Evolutionary conservation across 352 stramenopile genomes (phyloP), one percentile per base, ranked within the genome.

Genomic region (Phytophthora foliorum): DNA sequence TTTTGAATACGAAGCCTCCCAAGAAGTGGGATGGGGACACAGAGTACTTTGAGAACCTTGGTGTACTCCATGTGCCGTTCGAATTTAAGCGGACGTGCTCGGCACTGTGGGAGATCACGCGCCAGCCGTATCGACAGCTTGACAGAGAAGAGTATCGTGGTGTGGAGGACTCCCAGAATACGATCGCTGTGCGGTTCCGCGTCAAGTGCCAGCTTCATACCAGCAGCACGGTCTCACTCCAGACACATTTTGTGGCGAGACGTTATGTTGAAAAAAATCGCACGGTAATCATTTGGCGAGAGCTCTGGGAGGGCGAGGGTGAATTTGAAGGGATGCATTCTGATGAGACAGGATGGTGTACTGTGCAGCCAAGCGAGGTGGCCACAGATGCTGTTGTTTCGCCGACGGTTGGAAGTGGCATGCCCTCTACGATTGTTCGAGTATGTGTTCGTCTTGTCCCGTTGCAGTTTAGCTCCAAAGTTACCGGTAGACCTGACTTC

Each of bases 221-320:
- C 9, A 57, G 65, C 16, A 24, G 46, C 8, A 24, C 57, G 5
- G 63, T 69, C 2, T 69, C 60, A 2, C 21, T 77, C 1, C 52
- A 46, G 52, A 58, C 55, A 3, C 56, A 67, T n/a, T 73, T 69
- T 57, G 72, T 89, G 32, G 44, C 82, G 29, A 66, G 78, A 10
- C 69, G 74, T 1, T 88, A 86, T 59, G 57, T 78, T 21, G 78
- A 89, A 36, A 42, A 72, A 27, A 61, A 74, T 24, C 80, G 82
- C 21, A 72, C 78, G 2, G 72, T 89, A 27, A 78, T 89, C 49
- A 72, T 84, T 14, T 90, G 80, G 80, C 68, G 69, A 57, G 67
- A 88, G 16, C 64, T 82, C 5, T 65, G 80, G 45, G 78, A 87
- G 36, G 83, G 84, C 14, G 48, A 69, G 38, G 69, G 58, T 1